Percentiles rank a stretch among this genome's conserved stretches.
Evolutionary conservation across 192 early-diverging fungal species (phyloP).

Genomic region (Glomus cerebriforme): DNA sequence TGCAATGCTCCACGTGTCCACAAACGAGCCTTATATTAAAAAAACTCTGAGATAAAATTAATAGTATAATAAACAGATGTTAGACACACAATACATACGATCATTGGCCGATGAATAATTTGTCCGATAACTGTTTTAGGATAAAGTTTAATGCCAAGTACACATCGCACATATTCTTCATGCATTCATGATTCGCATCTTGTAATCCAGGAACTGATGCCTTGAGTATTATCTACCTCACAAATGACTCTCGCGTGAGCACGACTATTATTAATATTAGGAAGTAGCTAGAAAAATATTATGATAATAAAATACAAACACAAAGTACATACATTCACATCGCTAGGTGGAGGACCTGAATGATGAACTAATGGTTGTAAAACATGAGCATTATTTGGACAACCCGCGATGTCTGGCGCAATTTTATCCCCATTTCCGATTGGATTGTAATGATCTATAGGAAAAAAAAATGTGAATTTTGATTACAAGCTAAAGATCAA

Average conservation of each 20-base stretch:
- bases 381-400: background rate
- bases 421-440: background rate
- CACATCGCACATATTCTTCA: constrained; percentile 5
- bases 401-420: constrained; percentile 2
- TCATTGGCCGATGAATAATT: too few relatives aligned
- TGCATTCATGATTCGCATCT: constrained; percentile 10
- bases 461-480: background rate
- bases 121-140: too few relatives aligned
- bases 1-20: too few relatives aligned
- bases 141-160: constrained; percentile 24
- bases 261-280: constrained; percentile 10
- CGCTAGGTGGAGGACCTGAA: background rate
- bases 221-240: constrained; percentile 20
- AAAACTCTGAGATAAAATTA: too few relatives aligned
- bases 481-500: background rate
- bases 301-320: constrained; percentile 12
- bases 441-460: constrained; percentile 1
- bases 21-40: too few relatives aligned
- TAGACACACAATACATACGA: too few relatives aligned
- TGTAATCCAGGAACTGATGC: background rate
- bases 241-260: constrained; percentile 9
- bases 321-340: background rate
- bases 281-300: constrained; percentile 5
- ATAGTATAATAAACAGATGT: too few relatives aligned
- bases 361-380: background rate